Percentiles rank a stretch among this genome's conserved stretches.
These are phyloP conservation scores for Aspergillus carlsbadensis DNA, from an alignment of 495 filamentous ascomycete species.

Conservation along the genomic window DNA sequence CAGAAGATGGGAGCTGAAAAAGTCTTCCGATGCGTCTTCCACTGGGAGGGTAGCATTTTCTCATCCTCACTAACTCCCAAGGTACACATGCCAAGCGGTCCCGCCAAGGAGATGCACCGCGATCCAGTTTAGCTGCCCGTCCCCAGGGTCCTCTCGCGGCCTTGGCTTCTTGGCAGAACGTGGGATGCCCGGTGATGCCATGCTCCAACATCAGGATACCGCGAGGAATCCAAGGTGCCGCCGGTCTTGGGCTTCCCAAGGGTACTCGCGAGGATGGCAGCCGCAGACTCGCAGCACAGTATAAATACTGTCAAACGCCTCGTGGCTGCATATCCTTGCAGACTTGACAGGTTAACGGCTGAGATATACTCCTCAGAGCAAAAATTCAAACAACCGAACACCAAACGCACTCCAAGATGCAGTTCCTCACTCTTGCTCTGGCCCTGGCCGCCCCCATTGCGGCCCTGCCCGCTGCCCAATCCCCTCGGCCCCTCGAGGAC, in stretches of 20 bases:
- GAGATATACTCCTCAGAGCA: not conserved
- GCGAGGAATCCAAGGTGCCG: not conserved
- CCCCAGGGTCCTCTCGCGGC: conserved; percentile 9
- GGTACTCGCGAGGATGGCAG: not conserved
- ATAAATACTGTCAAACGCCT: conserved; percentile 6
- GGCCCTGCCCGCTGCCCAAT: conserved; percentile 1
- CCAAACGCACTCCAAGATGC: conserved; percentile 12
- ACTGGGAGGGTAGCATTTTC: conserved; percentile 5
- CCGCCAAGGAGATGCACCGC: conserved; percentile 4
- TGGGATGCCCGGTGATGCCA: not conserved
- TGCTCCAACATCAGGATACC: not conserved
- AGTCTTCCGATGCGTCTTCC: not conserved
- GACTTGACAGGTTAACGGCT: not conserved
- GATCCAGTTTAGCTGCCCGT: not conserved
- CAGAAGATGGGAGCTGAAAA: not conserved
- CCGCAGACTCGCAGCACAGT: not conserved
- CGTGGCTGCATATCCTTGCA: conserved; percentile 3
- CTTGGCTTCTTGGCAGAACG: conserved; percentile 13
- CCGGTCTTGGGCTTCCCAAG: not conserved
- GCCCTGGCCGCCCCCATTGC: conserved; percentile 5
- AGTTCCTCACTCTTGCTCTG: conserved; percentile 8
- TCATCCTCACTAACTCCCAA: conserved; percentile 15
- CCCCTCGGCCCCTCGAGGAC: conserved; percentile 8
- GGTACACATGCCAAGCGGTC: conserved; percentile 14
- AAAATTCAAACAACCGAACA: not conserved